Evolutionary conservation across 495 filamentous ascomycete genomes (phyloP).

Genomic region (Chaetomidium leptoderma): DNA sequence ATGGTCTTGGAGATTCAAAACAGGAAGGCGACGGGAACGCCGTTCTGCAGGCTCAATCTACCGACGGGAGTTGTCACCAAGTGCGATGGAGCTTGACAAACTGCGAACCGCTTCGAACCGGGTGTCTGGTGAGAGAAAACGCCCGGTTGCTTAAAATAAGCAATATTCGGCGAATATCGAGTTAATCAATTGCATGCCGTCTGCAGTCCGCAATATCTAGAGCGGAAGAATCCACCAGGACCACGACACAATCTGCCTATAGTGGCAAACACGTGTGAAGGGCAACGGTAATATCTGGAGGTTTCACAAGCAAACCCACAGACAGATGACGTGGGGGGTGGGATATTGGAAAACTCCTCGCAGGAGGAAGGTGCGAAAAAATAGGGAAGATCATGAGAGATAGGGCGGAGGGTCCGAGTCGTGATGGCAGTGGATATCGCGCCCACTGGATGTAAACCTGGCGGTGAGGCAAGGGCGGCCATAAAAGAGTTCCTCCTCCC

Average conservation of each 20-base stretch:
- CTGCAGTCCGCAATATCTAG: slow-evolving; percentile 7
- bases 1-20: too few species aligned
- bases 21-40: too few species aligned
- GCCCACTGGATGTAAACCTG: too few species aligned
- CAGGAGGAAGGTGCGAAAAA: slow-evolving; percentile 8
- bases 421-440: too few species aligned
- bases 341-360: slow-evolving; percentile 1
- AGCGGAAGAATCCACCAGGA: slow-evolving; percentile 3
- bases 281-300: background rate
- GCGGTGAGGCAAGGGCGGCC: too few species aligned
- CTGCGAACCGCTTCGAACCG: background rate
- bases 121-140: slow-evolving; percentile 7
- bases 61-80: too few species aligned
- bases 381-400: background rate
- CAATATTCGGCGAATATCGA: background rate
- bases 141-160: slow-evolving; percentile 12
- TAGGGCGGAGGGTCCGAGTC: too few species aligned
- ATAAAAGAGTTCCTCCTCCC: too few species aligned
- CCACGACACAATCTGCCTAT: slow-evolving; percentile 3
- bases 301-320: slow-evolving; percentile 15
- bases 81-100: too few species aligned
- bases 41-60: too few species aligned
- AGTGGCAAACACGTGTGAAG: background rate
- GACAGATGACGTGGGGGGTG: slow-evolving; percentile 1
- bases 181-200: slow-evolving; percentile 10